A percentile compares a stretch with the other conserved stretches of the same genome.
These are phyloP conservation scores for Cardamine resedifolia DNA, from an alignment of 345 rosid genomes.

Conservation along the genomic window DNA sequence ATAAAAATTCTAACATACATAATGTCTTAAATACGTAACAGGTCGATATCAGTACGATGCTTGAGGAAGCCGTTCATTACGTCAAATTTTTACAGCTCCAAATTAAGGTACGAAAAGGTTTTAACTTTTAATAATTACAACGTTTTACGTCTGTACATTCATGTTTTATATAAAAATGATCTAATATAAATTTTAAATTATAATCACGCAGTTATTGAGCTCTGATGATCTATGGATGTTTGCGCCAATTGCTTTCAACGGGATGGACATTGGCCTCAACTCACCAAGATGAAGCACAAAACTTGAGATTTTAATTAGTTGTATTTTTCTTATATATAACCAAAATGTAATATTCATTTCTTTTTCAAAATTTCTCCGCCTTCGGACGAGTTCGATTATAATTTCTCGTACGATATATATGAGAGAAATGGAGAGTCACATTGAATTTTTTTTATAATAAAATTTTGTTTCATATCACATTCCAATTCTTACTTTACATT, in stretches of 20 bases:
- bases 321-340: slow-evolving; percentile 13
- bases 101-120: slow-evolving; percentile 52
- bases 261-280: slow-evolving; percentile 65
- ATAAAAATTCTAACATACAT: neutral
- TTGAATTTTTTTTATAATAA: slow-evolving; percentile 1
- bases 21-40: slow-evolving; percentile 33
- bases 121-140: neutral
- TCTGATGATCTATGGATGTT: slow-evolving; percentile 94
- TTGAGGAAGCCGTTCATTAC: slow-evolving; percentile 89
- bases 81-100: slow-evolving; percentile 88
- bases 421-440: slow-evolving; percentile 29
- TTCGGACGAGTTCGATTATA: slow-evolving; percentile 39
- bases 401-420: slow-evolving; percentile 34
- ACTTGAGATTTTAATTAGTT: slow-evolving; percentile 16
- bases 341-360: slow-evolving; percentile 21
- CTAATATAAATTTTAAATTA: neutral
- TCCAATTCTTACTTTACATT: neutral
- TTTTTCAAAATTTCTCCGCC: slow-evolving; percentile 16
- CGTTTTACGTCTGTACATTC: neutral
- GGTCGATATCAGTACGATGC: slow-evolving; percentile 96
- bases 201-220: slow-evolving; percentile 59
- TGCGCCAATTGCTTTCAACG: slow-evolving; percentile 87
- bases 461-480: neutral
- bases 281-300: slow-evolving; percentile 26
- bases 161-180: neutral